Conservation (phyloP, 2,329 filamentous ascomycete genomes). For the Scytalidium sp. region DNA sequence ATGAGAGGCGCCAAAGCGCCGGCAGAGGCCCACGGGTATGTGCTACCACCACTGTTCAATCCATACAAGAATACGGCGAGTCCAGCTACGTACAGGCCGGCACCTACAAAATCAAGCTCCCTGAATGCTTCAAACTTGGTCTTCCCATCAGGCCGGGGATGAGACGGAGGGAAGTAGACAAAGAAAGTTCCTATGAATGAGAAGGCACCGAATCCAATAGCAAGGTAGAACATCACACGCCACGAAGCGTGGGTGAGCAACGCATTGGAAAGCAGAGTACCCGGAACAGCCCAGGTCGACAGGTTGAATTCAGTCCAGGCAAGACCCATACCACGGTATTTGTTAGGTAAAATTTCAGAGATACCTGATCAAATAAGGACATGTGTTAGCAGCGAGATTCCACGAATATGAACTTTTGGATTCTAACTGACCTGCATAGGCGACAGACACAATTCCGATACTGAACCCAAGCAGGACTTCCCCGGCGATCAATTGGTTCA, state of each 20-base stretch:
- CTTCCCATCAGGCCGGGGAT: constrained; percentile 29
- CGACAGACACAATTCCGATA: constrained; percentile 12
- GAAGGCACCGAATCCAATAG: constrained; percentile 33
- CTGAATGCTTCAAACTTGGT: constrained; percentile 27
- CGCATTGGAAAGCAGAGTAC: constrained; percentile 27
- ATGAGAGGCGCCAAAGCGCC: constrained; percentile 27
- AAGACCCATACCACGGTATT: constrained; percentile 32
- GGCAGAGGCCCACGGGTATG: constrained; percentile 38
- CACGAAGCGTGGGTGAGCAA: constrained; percentile 36
- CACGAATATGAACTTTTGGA: background rate
- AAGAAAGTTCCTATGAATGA: constrained; percentile 38
- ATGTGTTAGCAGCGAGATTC: constrained; percentile 33
- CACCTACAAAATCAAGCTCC: constrained; percentile 28
- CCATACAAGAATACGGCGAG: constrained; percentile 40
- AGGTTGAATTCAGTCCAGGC: constrained; percentile 28
- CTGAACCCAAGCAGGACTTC: constrained; percentile 32
- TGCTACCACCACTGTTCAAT: constrained; percentile 37
- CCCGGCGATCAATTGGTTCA: constrained; percentile 34
- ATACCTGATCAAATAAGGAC: constrained; percentile 28
- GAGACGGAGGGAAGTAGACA: constrained; percentile 30
- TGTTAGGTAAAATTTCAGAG: constrained; percentile 45
- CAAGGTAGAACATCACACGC: constrained; percentile 45
- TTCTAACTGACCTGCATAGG: constrained; percentile 9
- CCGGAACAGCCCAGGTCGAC: constrained; percentile 21
- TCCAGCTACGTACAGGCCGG: constrained; percentile 35